A percentile compares a stretch with the other conserved stretches of the same genome.
Evolutionary conservation across 768 basidiomycete species (phyloP).

Genomic region (Roridomyces roridus): DNA sequence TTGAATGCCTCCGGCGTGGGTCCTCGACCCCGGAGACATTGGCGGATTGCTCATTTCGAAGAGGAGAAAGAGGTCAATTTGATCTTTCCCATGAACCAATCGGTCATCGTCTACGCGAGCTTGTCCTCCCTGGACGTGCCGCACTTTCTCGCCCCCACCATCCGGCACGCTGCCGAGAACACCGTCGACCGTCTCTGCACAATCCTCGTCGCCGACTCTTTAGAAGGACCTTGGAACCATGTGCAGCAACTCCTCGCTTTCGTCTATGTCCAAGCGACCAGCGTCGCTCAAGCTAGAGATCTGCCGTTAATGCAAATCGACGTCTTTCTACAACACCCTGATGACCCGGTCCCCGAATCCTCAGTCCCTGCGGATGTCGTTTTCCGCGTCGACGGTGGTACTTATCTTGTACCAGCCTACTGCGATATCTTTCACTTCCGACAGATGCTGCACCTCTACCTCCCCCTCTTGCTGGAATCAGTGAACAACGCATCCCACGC

Average conservation of each 20-base stretch:
- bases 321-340: constrained; percentile 70
- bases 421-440: constrained; percentile 7
- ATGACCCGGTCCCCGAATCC: constrained; percentile 48
- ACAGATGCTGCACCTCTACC: neutral
- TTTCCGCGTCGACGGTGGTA: constrained; percentile 57
- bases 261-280: constrained; percentile 87
- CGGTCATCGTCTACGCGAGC: constrained; percentile 59
- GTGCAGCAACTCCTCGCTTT: constrained; percentile 82
- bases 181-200: constrained; percentile 62
- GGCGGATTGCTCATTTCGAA: no score
- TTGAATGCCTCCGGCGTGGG: constrained; percentile 77
- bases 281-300: constrained; percentile 68
- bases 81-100: constrained; percentile 1
- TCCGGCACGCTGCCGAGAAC: constrained; percentile 53
- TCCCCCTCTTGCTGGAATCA: constrained; percentile 25
- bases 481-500: constrained; percentile 42
- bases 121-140: constrained; percentile 57
- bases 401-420: constrained; percentile 19
- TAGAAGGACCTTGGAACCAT: constrained; percentile 65
- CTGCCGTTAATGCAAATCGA: constrained; percentile 80
- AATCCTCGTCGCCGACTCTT: constrained; percentile 68
- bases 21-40: constrained; percentile 23
- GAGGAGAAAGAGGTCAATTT: neutral
- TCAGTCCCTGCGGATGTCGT: constrained; percentile 53
- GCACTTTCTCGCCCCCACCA: constrained; percentile 59